Conservation (phyloP, 169 alveolate species). For the Plasmodium gaboni region DNA sequence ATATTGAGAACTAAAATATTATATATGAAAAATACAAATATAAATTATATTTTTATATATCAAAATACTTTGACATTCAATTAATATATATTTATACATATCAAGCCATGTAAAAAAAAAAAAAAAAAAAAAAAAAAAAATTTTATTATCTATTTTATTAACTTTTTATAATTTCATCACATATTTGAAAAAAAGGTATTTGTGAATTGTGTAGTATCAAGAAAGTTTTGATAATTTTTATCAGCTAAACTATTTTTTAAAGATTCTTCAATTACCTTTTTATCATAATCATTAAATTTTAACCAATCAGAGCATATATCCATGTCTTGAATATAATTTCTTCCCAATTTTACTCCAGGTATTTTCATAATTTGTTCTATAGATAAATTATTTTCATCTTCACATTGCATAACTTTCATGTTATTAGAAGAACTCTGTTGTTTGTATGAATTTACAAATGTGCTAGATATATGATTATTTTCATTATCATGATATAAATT, state of each 20-base stretch:
- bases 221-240: conserved; percentile 19
- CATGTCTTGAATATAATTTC: conserved; percentile 59
- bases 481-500: conserved; percentile 12
- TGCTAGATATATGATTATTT: conserved; percentile 3
- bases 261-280: conserved; percentile 51
- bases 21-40: too few relatives aligned
- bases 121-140: too few relatives aligned
- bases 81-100: too few relatives aligned
- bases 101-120: too few relatives aligned
- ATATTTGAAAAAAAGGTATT: conserved; percentile 16
- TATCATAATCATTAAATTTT: conserved; percentile 52
- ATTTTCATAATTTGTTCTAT: conserved; percentile 64
- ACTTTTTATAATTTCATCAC: neutral
- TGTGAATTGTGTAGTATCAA: conserved; percentile 28
- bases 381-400: conserved; percentile 37
- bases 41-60: too few relatives aligned
- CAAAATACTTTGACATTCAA: too few relatives aligned
- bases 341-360: conserved; percentile 71
- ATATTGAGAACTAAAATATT: too few relatives aligned
- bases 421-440: conserved; percentile 28
- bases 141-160: too few relatives aligned
- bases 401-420: neutral
- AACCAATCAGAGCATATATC: conserved; percentile 73
- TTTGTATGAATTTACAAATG: conserved; percentile 13
- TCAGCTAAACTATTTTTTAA: conserved; percentile 27